Conservation (phyloP, 257 asterid genomes). For the Anisodus acutangulus region DNA sequence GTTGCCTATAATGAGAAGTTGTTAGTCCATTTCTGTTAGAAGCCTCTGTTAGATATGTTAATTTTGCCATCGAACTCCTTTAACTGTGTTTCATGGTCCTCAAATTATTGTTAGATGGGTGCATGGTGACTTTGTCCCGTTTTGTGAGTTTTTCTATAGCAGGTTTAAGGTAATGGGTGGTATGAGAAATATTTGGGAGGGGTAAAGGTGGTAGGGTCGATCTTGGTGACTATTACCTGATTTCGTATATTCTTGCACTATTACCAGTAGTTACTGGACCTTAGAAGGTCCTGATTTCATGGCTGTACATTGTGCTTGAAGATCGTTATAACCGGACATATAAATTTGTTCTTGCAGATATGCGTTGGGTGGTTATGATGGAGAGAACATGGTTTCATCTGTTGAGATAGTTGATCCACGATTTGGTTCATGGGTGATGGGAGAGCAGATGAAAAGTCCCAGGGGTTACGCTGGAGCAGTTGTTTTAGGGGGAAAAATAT, state of each 20-base stretch:
- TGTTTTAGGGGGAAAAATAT: slow-evolving; percentile 50
- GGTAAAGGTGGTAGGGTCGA: background rate
- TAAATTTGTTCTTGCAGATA: slow-evolving; percentile 47
- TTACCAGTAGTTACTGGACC: background rate
- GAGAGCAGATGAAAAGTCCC: slow-evolving; percentile 51
- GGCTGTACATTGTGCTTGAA: background rate
- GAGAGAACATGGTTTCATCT: slow-evolving; percentile 52
- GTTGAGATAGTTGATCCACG: slow-evolving; percentile 77
- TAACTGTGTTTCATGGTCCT: background rate
- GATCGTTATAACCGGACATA: background rate
- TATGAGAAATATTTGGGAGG: background rate
- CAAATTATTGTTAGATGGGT: background rate
- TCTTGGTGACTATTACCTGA: background rate
- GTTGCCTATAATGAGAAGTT: slow-evolving; percentile 58
- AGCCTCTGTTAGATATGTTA: slow-evolving; percentile 2
- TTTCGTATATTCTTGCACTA: background rate
- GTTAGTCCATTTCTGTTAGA: slow-evolving; percentile 44
- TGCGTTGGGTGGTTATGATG: slow-evolving; percentile 78
- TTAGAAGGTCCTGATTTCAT: background rate
- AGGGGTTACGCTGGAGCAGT: slow-evolving; percentile 63
- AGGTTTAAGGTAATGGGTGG: slow-evolving; percentile 22
- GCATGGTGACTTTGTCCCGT: background rate
- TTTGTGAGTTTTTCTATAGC: background rate
- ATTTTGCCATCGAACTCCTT: background rate
- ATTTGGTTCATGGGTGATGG: slow-evolving; percentile 59